Conservation (phyloP, 306 rosid genomes). For the Ochetophila trinervis region DNA sequence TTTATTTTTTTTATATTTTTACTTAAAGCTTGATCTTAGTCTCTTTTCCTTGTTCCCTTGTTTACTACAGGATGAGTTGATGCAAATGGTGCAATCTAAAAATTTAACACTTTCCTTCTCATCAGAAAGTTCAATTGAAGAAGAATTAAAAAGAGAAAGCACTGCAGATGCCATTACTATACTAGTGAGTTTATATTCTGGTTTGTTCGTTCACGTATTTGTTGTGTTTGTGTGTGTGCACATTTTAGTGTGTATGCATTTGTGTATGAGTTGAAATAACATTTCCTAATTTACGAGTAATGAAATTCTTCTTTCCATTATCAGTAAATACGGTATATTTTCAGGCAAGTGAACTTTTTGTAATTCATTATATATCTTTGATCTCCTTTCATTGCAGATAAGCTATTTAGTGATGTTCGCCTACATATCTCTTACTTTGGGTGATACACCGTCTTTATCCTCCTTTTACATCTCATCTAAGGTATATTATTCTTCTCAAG, state of each 20-base stretch:
- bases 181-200: constrained; percentile 48
- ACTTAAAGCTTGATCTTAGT: not conserved
- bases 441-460: constrained; percentile 63
- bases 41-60: constrained; percentile 22
- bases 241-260: not conserved
- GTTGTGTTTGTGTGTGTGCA: not conserved
- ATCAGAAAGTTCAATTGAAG: constrained; percentile 96
- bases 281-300: not conserved
- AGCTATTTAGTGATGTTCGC: constrained; percentile 99
- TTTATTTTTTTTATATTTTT: not conserved
- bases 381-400: constrained; percentile 54
- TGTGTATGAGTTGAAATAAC: not conserved
- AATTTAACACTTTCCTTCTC: constrained; percentile 91
- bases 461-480: constrained; percentile 87
- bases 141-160: constrained; percentile 95
- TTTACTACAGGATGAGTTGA: constrained; percentile 66
- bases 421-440: constrained; percentile 93
- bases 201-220: not conserved
- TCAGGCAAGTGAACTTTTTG: not conserved
- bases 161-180: constrained; percentile 93
- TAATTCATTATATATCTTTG: constrained; percentile 20
- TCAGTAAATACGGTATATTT: not conserved
- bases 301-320: not conserved
- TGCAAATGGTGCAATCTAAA: constrained; percentile 72
- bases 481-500: constrained; percentile 44